These are phyloP conservation scores for Lichtheimia ramosa DNA, from an alignment of 371 early-diverging fungal genomes.

Conservation along the genomic window DNA sequence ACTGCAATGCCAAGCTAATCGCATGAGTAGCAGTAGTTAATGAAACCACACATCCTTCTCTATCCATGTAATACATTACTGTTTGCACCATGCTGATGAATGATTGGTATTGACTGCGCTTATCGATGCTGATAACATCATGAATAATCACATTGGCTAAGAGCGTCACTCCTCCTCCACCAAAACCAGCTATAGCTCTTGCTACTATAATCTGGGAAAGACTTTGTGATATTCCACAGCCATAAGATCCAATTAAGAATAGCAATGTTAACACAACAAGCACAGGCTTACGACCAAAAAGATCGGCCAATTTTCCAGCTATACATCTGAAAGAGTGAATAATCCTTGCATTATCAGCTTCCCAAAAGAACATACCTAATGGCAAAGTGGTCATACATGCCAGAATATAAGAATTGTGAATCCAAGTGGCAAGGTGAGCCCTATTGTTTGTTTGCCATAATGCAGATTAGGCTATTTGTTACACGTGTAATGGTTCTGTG, in stretches of 20 bases:
- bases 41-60: not conserved
- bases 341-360: not conserved
- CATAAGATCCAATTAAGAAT: constrained; percentile 25
- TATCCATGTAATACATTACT: constrained; percentile 3
- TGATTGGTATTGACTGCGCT: constrained; percentile 34
- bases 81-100: constrained; percentile 39
- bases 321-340: not conserved
- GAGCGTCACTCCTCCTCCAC: constrained; percentile 67
- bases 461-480: not conserved
- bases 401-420: constrained; percentile 4
- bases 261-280: not conserved
- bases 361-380: not conserved
- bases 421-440: constrained; percentile 7
- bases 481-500: not conserved
- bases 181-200: constrained; percentile 75
- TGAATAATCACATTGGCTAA: constrained; percentile 15
- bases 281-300: constrained; percentile 9
- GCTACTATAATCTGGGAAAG: constrained; percentile 71
- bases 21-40: not conserved
- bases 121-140: constrained; percentile 25
- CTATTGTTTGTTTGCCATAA: not conserved
- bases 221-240: constrained; percentile 54
- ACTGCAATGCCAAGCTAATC: constrained; percentile 25
- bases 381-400: constrained; percentile 5
- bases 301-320: constrained; percentile 12